Base-by-base conservation (phyloP, 2,329 filamentous ascomycete genomes). In the Fusarium musae region DNA sequence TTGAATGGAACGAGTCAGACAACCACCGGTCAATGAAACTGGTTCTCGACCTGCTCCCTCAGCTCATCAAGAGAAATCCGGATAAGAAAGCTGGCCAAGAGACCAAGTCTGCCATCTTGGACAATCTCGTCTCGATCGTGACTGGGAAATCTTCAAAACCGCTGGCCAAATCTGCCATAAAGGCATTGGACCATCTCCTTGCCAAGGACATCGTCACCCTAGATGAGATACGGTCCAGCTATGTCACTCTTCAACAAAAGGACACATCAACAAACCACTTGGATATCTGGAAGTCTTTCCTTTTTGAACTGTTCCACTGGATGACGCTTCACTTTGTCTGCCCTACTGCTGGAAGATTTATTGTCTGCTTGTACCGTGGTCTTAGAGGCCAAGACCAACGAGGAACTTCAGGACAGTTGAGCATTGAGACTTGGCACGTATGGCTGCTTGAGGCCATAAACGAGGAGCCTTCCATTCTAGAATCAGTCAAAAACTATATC, bases 121-220 rank as follows among this genome's bases (percentile, higher is more conserved):
- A 85, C 32, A 87, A 83, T 9, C 84, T 91, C 11, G 77, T 93
- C 21, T 86, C 88, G 4, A 89, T 92, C 19, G 86, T 93, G 46
- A 85, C 87, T 28, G 87, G 89, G 63, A 85, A 88, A 67, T 89
- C 89, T 39, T 85, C 90, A 21, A 90, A 89, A 71, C 87, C 90
- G 15, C 85, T 91, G 58, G 90, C 91, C 44, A 94, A 94, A 79
- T 92, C 92, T 40, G 89, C 91, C 11, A 87, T 94, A 69, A 91
- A 91, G 77, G 88, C 88, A 21, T 82, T 94, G 42, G 90, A 92
- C 53, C 87, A 91, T 75, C 88, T 94, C 63, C 78, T 94, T 7
- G 83, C 85, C 53, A 94, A 93, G 79, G 83, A 84, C 5, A 84
- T 91, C 17, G 81, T 92, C 32, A 83, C 82, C 75, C 75, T 87